Percentiles rank a stretch among this genome's conserved stretches.
Conservation (phyloP, 495 filamentous ascomycete species). For the Talaromyces thailandensis region DNA sequence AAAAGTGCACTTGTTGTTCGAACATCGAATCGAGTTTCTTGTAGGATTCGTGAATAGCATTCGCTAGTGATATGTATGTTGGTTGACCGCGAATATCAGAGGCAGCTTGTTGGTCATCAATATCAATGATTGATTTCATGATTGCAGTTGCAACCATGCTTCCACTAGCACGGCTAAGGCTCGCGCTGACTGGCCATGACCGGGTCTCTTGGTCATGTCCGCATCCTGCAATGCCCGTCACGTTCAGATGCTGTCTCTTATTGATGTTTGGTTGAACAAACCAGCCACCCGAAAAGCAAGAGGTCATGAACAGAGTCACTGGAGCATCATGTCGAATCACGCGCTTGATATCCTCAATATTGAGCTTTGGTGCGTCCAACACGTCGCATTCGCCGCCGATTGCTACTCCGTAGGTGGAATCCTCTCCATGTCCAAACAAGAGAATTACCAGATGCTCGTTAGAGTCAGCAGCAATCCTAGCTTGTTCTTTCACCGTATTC, state of each 20-base stretch:
- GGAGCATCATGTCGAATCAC: background rate
- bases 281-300: conserved; percentile 15
- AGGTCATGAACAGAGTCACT: conserved; percentile 12
- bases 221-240: conserved; percentile 3
- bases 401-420: background rate
- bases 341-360: conserved; percentile 7
- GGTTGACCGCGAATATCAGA: background rate
- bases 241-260: conserved; percentile 4
- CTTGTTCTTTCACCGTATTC: conserved; percentile 4
- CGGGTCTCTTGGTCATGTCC: background rate
- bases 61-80: conserved; percentile 5
- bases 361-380: conserved; percentile 2
- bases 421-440: conserved; percentile 10
- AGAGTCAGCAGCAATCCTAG: background rate
- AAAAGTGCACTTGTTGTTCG: conserved; percentile 10
- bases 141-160: background rate
- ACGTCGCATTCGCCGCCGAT: background rate
- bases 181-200: background rate
- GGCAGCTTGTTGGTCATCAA: background rate
- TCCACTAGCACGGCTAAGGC: background rate
- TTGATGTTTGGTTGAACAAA: conserved; percentile 3
- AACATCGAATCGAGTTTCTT: conserved; percentile 6
- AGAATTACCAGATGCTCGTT: background rate
- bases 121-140: background rate
- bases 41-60: conserved; percentile 2